Conservation (phyloP, 2,329 filamentous ascomycete genomes). For the Ophiobolus disseminans region DNA sequence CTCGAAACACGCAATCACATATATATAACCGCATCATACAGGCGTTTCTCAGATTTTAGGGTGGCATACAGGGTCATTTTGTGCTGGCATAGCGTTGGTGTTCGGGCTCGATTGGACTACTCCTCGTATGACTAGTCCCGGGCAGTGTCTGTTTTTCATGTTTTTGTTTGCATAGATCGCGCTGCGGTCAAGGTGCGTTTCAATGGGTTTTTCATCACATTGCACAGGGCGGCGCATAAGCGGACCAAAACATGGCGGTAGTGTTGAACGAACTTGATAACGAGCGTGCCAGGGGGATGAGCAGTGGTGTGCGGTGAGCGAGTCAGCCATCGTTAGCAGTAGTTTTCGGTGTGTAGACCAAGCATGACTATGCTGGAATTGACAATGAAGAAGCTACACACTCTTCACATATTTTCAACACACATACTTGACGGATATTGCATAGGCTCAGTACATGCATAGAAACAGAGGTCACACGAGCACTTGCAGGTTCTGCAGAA, state of each 20-base stretch:
- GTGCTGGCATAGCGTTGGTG: constrained; percentile 47
- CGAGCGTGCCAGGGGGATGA: too few relatives aligned
- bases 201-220: constrained; percentile 21
- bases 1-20: constrained; percentile 11
- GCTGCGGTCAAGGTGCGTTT: constrained; percentile 10
- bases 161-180: constrained; percentile 28
- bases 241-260: constrained; percentile 18
- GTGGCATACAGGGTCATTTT: constrained; percentile 28
- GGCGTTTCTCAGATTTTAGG: constrained; percentile 31
- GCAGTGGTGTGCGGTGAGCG: too few relatives aligned
- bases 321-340: too few relatives aligned
- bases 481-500: too few relatives aligned
- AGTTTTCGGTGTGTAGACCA: too few relatives aligned
- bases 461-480: too few relatives aligned
- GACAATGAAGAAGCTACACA: too few relatives aligned
- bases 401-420: too few relatives aligned
- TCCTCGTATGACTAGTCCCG: constrained; percentile 22
- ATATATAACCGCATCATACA: constrained; percentile 19
- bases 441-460: too few relatives aligned
- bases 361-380: too few relatives aligned
- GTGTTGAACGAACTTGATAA: constrained; percentile 26
- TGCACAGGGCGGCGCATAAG: constrained; percentile 26
- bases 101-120: constrained; percentile 36
- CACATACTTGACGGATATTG: too few relatives aligned
- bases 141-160: constrained; percentile 19